Base-by-base conservation (phyloP, 139 green algal species). In the Chlorella sp. region DNA sequence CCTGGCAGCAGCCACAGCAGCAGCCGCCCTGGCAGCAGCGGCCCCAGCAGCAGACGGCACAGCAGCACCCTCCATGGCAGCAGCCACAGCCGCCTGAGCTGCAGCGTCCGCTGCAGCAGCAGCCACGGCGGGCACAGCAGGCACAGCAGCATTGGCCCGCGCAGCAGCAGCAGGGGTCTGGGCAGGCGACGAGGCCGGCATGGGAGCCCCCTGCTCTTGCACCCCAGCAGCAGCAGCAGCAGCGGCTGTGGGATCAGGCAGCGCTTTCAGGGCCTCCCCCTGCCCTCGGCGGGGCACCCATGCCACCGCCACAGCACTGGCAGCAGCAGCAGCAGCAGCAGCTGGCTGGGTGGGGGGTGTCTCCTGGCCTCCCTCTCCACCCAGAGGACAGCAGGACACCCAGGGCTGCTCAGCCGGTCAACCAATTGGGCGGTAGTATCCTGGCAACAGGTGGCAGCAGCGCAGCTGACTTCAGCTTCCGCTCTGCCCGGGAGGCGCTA, bases 301-400 rank as follows among this genome's bases (percentile, higher is more conserved):
- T n/a, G 71, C 32, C 75, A 53, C 34, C 75, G 53, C 16, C 75
- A 32, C 30, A 37, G 12, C 42, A 42, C 22, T 39, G 36, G 39
- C 78, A 83, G 78, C 39, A 83, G 22, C 78, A 83, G 39, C 78
- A 83, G 78, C 39, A 37, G 36, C 78, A 83, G 37, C 15, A 30
- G 34, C 77, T 14, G 11, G 71, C 32, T 30, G 28, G 30, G 32
- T 78, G 71, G 71, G 71, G 71, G 37, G 71, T 39, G 24, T 83
- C 39, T 16, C 37, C 78, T 5, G 78, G 78, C 26, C 5, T 61
- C 21, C 61, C 78, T 2, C 78, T 39, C 39, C 40, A 16, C 78
- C 78, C 28, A 57, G 48, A 57, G 28, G 78, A 40, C 78, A 64
- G 26, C 78, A n/a, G 78, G 39, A 53, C 22, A 57, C 30, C 39